These are phyloP conservation scores for Pulveroboletus sp. DNA, from an alignment of 768 basidiomycete species.

Conservation along the genomic window DNA sequence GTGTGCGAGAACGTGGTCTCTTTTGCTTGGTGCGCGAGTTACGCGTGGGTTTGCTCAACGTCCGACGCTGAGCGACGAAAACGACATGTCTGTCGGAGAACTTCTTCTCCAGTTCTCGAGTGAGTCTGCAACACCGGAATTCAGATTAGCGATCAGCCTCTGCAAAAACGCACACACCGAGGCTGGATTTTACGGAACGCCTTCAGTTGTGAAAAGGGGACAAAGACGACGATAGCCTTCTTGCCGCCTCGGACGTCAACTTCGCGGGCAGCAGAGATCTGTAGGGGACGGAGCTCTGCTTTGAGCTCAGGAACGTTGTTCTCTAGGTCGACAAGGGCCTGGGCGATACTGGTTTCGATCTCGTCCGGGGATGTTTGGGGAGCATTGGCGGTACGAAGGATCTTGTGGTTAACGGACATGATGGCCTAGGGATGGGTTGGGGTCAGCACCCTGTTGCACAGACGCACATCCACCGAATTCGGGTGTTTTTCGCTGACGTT, in stretches of 20 bases:
- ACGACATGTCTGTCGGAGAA: slow-evolving; percentile 99
- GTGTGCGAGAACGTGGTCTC: slow-evolving; percentile 93
- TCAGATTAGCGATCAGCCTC: slow-evolving; percentile 4
- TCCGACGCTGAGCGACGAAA: slow-evolving; percentile 97
- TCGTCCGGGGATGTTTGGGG: slow-evolving; percentile 86
- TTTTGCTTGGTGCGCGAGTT: slow-evolving; percentile 92
- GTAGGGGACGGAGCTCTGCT: slow-evolving; percentile 88
- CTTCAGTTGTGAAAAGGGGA: slow-evolving; percentile 95
- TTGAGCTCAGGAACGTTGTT: slow-evolving; percentile 98
- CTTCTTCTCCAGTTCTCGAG: slow-evolving; percentile 99
- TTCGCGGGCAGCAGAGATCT: slow-evolving; percentile 98
- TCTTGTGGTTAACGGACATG: slow-evolving; percentile 85
- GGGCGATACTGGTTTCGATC: slow-evolving; percentile 86
- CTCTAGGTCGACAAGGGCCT: slow-evolving; percentile 96
- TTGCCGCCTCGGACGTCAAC: slow-evolving; percentile 99
- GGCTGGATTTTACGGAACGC: slow-evolving; percentile 98
- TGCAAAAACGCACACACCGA: slow-evolving; percentile 47
- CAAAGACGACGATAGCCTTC: slow-evolving; percentile 98
- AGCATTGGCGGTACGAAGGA: slow-evolving; percentile 94
- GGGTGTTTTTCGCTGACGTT: slow-evolving; percentile 20
- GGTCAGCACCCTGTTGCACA: slow-evolving; percentile 42
- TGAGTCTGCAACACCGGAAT: slow-evolving; percentile 58
- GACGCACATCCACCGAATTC: slow-evolving; percentile 54
- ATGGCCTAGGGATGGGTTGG: slow-evolving; percentile 18
- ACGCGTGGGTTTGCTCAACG: slow-evolving; percentile 96